phyloP scores from a whole-genome alignment of 805 yeast species.

The Spencermartinsiella europaea region DNA sequence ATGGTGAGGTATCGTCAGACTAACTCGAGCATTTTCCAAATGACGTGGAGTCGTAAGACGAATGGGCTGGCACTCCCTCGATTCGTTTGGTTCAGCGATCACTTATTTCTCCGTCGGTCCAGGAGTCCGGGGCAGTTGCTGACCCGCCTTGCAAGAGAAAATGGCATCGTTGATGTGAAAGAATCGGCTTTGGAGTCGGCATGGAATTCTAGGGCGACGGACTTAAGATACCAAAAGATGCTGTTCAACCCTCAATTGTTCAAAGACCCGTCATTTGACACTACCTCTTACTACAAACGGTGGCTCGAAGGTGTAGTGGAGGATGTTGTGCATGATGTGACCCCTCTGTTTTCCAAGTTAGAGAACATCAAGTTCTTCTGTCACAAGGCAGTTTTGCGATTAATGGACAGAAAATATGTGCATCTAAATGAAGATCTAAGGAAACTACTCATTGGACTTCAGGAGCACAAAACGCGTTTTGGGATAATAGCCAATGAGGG shows the following conservation, averaged over 20 bases:
- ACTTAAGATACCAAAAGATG: not conserved
- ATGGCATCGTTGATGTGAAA: constrained; percentile 1
- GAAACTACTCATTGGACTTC: not conserved
- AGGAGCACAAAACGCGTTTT: not conserved
- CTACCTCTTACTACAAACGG: constrained; percentile 8
- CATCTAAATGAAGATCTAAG: not conserved
- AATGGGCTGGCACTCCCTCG: no score
- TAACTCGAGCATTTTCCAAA: no score
- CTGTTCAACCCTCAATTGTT: constrained; percentile 9
- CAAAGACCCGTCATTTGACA: constrained; percentile 4
- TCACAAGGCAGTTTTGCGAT: not conserved
- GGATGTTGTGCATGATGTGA: constrained; percentile 4
- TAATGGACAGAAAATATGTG: not conserved
- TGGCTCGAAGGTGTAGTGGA: constrained; percentile 7
- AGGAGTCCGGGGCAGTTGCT: not conserved
- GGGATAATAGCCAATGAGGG: not conserved
- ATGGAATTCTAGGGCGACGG: constrained; percentile 3
- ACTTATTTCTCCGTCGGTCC: constrained; percentile 8
- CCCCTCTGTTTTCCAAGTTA: not conserved
- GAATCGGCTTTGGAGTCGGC: not conserved
- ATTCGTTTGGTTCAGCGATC: constrained; percentile 16
- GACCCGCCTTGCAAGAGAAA: not conserved
- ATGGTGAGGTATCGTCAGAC: not conserved
- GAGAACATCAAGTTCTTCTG: not conserved
- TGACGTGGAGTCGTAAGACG: no score